phyloP scores from a whole-genome alignment of 306 rosid species.

The Calophaca sinica region DNA sequence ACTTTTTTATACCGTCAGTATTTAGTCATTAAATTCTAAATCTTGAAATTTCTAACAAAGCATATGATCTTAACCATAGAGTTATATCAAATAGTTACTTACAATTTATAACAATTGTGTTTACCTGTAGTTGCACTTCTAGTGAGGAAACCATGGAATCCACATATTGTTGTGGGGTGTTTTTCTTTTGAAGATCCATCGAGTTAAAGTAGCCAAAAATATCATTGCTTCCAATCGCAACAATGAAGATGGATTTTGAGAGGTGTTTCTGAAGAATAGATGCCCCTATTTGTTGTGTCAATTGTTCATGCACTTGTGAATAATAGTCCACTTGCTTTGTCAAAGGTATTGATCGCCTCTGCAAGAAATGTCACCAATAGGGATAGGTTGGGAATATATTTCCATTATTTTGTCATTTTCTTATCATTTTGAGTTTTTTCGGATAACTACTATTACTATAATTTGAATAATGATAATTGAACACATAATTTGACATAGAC shows the following conservation, averaged over 20 bases:
- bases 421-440: not conserved
- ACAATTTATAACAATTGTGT: not conserved
- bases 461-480: no score
- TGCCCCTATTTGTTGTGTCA: constrained; percentile 51
- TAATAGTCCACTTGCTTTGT: constrained; percentile 65
- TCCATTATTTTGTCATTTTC: not conserved
- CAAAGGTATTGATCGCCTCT: constrained; percentile 60
- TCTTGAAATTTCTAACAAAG: no score
- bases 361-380: not conserved
- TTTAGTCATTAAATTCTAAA: no score
- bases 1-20: no score
- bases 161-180: constrained; percentile 58
- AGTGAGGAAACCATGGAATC: constrained; percentile 60
- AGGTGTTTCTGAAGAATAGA: constrained; percentile 51
- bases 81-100: not conserved
- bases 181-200: constrained; percentile 42
- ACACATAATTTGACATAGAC: no score
- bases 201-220: constrained; percentile 65
- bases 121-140: constrained; percentile 68
- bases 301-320: constrained; percentile 42
- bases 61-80: not conserved
- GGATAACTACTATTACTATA: not conserved
- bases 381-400: constrained; percentile 33
- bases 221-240: constrained; percentile 85
- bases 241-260: constrained; percentile 62